Evolutionary conservation across 306 rosid genomes (phyloP), one percentile per base, ranked within the genome.

Genomic region (Glycine soja): DNA sequence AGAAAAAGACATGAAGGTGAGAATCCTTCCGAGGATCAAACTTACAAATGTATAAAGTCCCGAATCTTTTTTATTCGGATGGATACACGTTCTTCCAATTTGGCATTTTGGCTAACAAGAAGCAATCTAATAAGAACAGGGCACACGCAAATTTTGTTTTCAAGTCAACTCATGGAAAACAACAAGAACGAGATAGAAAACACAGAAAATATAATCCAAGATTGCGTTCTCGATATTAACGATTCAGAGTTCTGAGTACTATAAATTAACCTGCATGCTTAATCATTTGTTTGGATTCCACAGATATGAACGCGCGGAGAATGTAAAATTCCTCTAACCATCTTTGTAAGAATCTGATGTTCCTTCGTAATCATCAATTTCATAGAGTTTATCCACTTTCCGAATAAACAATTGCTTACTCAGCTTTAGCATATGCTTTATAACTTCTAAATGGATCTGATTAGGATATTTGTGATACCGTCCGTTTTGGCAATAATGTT

Each of bases 371-470:
- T 65, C 56, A 68, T 75, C 67, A 47, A 69, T 10, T 58, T 46
- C 50, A 16, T 52, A 14, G 12, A 75, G 11, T 19, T 74, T 14
- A 14, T 12, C 32, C 76, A 52, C 68, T 47, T 75, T 50, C 66
- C 63, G 9, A 38, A 66, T 30, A 48, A 59, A 19, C 10, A 19
- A 59, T 69, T 32, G 51, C 61, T 84, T 42, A 30, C 47, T 74
- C 42, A 30, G 52, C 70, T 54, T n/a, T n/a, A 75, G 74, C n/a
- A 82, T 82, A 82, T 76, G 0, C 81, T 10, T 34, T 42, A 13
- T 12, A 57, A 24, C 11, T 34, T 68, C 71, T 57, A 67, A 69
- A 69, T 34, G 81, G 65, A 75, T 47, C 24, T 19, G 8, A 47
- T 38, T 56, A 54, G 34, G 14, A 64, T 43, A 34, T 16, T 40